phyloP scores from a whole-genome alignment of 1,284 basidiomycete species.

The Porogramme epimiltina region DNA sequence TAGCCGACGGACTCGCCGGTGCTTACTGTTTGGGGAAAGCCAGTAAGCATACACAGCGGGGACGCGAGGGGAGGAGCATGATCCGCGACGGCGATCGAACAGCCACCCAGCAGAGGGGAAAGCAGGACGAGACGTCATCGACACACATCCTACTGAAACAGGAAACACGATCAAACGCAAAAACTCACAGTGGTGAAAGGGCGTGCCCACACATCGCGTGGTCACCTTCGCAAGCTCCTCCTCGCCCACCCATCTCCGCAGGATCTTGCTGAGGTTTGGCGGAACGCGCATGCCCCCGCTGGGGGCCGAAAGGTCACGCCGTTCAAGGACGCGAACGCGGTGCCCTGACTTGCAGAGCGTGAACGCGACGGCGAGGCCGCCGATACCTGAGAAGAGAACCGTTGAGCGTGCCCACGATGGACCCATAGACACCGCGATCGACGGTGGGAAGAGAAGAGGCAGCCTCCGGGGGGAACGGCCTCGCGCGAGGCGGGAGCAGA shows the following conservation, averaged over 20 bases:
- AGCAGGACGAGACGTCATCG: too few relatives aligned
- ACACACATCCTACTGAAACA: too few relatives aligned
- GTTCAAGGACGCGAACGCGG: conserved; percentile 51
- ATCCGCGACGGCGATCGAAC: not conserved
- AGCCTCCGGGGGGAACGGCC: not conserved
- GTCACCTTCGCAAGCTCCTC: conserved; percentile 36
- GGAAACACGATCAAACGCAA: too few relatives aligned
- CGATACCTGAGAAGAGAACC: conserved; percentile 26
- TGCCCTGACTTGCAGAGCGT: conserved; percentile 52
- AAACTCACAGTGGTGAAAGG: conserved; percentile 32
- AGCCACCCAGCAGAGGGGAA: not conserved
- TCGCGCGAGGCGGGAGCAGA: not conserved
- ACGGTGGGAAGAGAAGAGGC: not conserved
- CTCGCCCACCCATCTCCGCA: conserved; percentile 51
- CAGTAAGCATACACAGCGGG: too few relatives aligned
- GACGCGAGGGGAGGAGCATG: not conserved
- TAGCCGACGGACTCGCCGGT: conserved; percentile 47
- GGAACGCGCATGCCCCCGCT: conserved; percentile 49
- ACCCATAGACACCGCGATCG: conserved; percentile 7
- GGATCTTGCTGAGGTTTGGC: conserved; percentile 54
- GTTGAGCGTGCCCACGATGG: not conserved
- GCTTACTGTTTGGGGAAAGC: conserved; percentile 35
- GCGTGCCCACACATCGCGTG: conserved; percentile 33
- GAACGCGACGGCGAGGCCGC: conserved; percentile 54
- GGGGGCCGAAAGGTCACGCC: conserved; percentile 33